A percentile compares a stretch with the other conserved stretches of the same genome.
phyloP scores from a whole-genome alignment of 2,329 filamentous ascomycete species.

The Aureobasidium subglaciale region DNA sequence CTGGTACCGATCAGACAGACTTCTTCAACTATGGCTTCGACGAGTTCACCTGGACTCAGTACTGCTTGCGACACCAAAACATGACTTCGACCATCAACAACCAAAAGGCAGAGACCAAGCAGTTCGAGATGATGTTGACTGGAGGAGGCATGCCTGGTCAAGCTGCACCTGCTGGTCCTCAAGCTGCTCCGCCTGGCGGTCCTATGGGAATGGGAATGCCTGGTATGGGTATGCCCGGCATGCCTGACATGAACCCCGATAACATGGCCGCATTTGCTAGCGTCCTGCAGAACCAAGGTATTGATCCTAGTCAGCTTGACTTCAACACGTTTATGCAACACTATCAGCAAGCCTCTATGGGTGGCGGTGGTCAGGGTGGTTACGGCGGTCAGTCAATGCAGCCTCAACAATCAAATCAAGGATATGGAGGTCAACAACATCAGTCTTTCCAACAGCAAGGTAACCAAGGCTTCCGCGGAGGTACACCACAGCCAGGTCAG shows the following conservation, averaged over 20 bases:
- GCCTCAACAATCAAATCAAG: slow-evolving; percentile 19
- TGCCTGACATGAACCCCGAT: slow-evolving; percentile 46
- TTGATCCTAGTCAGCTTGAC: slow-evolving; percentile 48
- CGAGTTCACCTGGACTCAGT: slow-evolving; percentile 95
- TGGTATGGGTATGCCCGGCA: slow-evolving; percentile 33
- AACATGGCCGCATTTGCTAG: slow-evolving; percentile 55
- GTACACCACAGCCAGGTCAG: slow-evolving; percentile 22
- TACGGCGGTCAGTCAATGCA: slow-evolving; percentile 17
- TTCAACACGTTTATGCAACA: slow-evolving; percentile 49
- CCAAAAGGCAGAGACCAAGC: slow-evolving; percentile 64
- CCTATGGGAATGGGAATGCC: slow-evolving; percentile 19
- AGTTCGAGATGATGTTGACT: slow-evolving; percentile 55
- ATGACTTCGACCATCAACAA: slow-evolving; percentile 62
- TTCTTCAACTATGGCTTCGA: slow-evolving; percentile 99
- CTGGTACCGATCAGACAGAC: slow-evolving; percentile 88
- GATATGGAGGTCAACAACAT: slow-evolving; percentile 19
- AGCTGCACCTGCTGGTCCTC: background rate
- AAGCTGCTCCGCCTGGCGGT: background rate
- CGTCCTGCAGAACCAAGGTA: slow-evolving; percentile 47
- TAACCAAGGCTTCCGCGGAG: slow-evolving; percentile 14
- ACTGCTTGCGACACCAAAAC: slow-evolving; percentile 79
- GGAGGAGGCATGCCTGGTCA: slow-evolving; percentile 29
- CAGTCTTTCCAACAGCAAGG: slow-evolving; percentile 17
- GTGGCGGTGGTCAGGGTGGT: slow-evolving; percentile 19
- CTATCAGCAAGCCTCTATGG: slow-evolving; percentile 34